Evolutionary conservation across 768 basidiomycete genomes (phyloP), one percentile per base, ranked within the genome.

Genomic region (Suillus subalutaceus): DNA sequence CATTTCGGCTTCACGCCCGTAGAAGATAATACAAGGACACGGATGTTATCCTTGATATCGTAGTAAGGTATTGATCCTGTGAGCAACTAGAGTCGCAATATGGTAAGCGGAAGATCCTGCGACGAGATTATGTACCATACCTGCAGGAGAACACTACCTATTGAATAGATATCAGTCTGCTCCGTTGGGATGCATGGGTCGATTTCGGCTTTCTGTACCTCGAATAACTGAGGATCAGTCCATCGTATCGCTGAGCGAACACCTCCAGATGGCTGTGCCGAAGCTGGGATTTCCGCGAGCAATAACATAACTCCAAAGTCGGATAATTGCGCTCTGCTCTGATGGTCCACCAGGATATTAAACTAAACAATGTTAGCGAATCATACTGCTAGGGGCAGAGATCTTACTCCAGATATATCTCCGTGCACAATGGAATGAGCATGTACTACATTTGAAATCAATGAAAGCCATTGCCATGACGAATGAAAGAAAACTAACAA

Each of bases 91-190:
- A 52, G 20, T n/a, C 20, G 55, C 20, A 37, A 10, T 7, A n/a
- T 56, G 20, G 53, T 56, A 37, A 56, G 55, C 6, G 35, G 20
- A 12, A n/a, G 37, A 56, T n/a, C 12, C 35, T 20, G 1, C 32
- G 12, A 56, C 10, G 20, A n/a, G 35, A 56, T n/a, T 10, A 37
- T 56, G 20, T 20, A 56, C 20, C 65, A 16, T 30, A 68, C 65
- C 67, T 66, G 65, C 3, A 68, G 40, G 32, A 66, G 9, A 30
- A 63, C 23, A 18, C 62, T 56, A 4, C 62, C 62, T 18, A 68
- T 58, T 12, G 67, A 66, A 26, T 63, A 68, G 5, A 66, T 52
- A 13, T 68, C 55, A 16, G 37, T 62, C 26, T 56, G 44, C 35
- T 40, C 10, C 18, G 23, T 66, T 7, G 62, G 65, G 16, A 16